Percentiles rank a stretch among this genome's conserved stretches.
Evolutionary conservation across 192 early-diverging fungal genomes (phyloP).

Genomic region (Coemansia sp.): DNA sequence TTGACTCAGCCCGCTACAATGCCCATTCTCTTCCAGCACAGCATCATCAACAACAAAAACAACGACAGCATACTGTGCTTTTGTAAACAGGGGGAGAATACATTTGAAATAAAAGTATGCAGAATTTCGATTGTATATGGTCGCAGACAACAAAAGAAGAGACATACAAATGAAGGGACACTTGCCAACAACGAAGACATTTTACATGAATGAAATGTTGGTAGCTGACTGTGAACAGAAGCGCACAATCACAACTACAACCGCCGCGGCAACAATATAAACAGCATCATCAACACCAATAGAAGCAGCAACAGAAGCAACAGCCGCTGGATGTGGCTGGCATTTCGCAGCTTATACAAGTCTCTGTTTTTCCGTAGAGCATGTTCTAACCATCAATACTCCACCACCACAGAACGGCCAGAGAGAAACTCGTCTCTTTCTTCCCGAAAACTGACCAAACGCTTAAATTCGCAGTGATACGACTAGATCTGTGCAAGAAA

Average conservation of each 20-base stretch:
- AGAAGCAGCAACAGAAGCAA: background rate
- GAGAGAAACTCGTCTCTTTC: background rate
- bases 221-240: constrained; percentile 3
- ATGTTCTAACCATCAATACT: background rate
- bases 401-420: background rate
- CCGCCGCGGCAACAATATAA: background rate
- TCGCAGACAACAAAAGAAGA: background rate
- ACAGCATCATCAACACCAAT: background rate
- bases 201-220: background rate
- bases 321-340: background rate
- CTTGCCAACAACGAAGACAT: background rate
- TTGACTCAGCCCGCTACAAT: background rate
- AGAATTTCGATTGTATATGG: background rate
- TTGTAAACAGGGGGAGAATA: background rate
- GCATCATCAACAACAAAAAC: background rate
- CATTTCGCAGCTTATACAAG: background rate
- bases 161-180: background rate
- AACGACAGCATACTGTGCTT: too few relatives aligned
- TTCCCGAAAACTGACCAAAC: background rate
- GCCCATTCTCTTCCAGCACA: background rate
- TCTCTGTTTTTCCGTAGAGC: background rate
- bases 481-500: background rate
- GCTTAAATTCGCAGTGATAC: background rate
- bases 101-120: background rate
- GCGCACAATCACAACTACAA: background rate